Evolutionary conservation across 2,329 filamentous ascomycete species (phyloP).

Genomic region (Epichloe scottii): DNA sequence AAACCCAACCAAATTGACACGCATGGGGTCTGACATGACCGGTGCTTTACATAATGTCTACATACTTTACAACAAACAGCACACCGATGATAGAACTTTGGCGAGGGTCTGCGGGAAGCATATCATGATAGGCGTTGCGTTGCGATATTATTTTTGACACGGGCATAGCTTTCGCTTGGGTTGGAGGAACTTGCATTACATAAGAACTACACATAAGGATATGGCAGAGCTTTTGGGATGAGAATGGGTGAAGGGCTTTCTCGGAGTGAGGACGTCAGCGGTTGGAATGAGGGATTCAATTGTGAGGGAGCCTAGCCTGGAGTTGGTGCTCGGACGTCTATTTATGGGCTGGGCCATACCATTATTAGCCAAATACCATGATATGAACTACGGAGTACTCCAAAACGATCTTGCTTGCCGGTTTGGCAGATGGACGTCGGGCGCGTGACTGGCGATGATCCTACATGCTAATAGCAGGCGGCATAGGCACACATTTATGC

Average conservation of each 20-base stretch:
- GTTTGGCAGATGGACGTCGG: background rate
- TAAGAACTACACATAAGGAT: constrained; percentile 10
- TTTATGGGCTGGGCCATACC: constrained; percentile 5
- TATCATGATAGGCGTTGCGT: constrained; percentile 24
- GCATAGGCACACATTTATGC: no score
- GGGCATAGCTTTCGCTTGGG: background rate
- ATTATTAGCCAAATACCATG: constrained; percentile 10
- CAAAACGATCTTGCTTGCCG: no score
- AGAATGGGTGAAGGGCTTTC: background rate
- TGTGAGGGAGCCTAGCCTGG: background rate
- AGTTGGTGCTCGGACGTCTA: constrained; percentile 9
- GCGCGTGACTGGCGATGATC: background rate
- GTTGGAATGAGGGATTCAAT: background rate
- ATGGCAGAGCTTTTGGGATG: background rate
- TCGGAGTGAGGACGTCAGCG: background rate
- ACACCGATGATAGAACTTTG: constrained; percentile 17
- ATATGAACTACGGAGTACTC: background rate
- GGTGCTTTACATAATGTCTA: constrained; percentile 1
- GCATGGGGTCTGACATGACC: background rate
- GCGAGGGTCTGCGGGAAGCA: constrained; percentile 20
- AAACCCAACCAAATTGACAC: background rate
- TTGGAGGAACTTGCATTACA: constrained; percentile 16
- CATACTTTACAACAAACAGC: constrained; percentile 2
- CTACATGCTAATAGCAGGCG: no score
- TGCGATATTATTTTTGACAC: constrained; percentile 18